Evolutionary conservation across 2,329 filamentous ascomycete genomes (phyloP), one percentile per base, ranked within the genome.

Genomic region (Leptosphaerulina australis): DNA sequence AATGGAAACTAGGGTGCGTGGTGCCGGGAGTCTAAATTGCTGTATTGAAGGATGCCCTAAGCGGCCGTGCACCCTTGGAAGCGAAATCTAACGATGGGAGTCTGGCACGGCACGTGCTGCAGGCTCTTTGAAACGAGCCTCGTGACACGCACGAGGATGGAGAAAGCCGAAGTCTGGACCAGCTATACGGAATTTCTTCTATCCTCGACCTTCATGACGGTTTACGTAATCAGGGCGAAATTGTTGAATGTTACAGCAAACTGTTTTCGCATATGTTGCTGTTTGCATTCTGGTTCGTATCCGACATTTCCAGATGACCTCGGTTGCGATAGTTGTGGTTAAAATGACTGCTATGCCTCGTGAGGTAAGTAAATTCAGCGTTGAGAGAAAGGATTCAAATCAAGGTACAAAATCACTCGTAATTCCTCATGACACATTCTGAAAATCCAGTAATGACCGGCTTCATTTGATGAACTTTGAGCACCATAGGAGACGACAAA

Each of bases 101-200:
- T 40, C 30, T 51, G 36, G 36, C 12, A 4, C n/a, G 36, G 48
- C 48, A 51, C 48, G 48, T 46, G 48, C 48, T 33, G 26, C 8
- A 14, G 8, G 18, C 31, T 30, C 10, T 25, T 15, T 33, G 31
- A 40, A 25, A 24, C 8, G n/a, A 41, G 4, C 14, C 18, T 41
- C 37, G 36, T 37, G 36, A 51, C 30, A 41, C 28, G 41, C 40
- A 35, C 26, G 8, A 17, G 15, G 25, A 31, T 37, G 25, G 35
- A 44, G 22, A 22, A 28, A 5, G 22, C 30, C 37, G 25, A 26
- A 5, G 26, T 7, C n/a, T 33, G 18, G 10, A 11, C 22, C 40
- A 34, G 48, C 14, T 30, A 12, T 21, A 21, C 26, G 24, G 31
- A 31, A 45, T 40, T 45, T 25, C 41, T 45, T 39, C 36, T 11